phyloP scores from a whole-genome alignment of 257 asterid genomes.

The Orobanche coerulescens region DNA sequence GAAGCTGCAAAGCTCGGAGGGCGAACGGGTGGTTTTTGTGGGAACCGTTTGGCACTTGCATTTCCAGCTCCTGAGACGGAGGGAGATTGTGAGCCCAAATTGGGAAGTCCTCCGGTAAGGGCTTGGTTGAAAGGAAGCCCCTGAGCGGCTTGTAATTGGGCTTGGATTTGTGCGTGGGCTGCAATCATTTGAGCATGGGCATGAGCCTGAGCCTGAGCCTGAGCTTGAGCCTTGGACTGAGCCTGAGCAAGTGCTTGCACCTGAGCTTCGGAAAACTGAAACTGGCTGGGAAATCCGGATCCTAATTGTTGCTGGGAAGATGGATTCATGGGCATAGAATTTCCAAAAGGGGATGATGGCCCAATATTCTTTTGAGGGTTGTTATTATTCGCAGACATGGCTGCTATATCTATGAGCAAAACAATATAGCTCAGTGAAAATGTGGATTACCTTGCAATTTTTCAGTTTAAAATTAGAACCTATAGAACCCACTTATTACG shows the following conservation, averaged over 20 bases:
- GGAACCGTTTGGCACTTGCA: slow-evolving; percentile 48
- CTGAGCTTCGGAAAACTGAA: slow-evolving; percentile 77
- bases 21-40: slow-evolving; percentile 84
- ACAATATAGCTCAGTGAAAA: slow-evolving; percentile 18
- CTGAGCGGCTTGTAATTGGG: slow-evolving; percentile 55
- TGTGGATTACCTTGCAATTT: slow-evolving; percentile 12
- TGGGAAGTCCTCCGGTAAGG: slow-evolving; percentile 46
- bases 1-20: slow-evolving; percentile 59
- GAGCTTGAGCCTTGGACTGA: slow-evolving; percentile 63
- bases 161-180: slow-evolving; percentile 64
- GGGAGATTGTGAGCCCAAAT: slow-evolving; percentile 68
- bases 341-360: slow-evolving; percentile 76
- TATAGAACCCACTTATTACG: slow-evolving; percentile 4
- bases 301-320: slow-evolving; percentile 55
- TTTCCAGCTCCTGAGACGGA: slow-evolving; percentile 66
- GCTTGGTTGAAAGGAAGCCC: slow-evolving; percentile 72
- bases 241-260: slow-evolving; percentile 79
- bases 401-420: slow-evolving; percentile 18
- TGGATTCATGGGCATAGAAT: slow-evolving; percentile 54
- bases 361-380: slow-evolving; percentile 70
- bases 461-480: slow-evolving; percentile 5
- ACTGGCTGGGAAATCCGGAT: slow-evolving; percentile 63
- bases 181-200: slow-evolving; percentile 55
- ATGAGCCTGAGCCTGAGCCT: slow-evolving; percentile 52
- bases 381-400: slow-evolving; percentile 78